Percentiles rank a stretch among this genome's conserved stretches.
Conservation (phyloP, 2,329 filamentous ascomycete species). For the Colletotrichum cuscutae region DNA sequence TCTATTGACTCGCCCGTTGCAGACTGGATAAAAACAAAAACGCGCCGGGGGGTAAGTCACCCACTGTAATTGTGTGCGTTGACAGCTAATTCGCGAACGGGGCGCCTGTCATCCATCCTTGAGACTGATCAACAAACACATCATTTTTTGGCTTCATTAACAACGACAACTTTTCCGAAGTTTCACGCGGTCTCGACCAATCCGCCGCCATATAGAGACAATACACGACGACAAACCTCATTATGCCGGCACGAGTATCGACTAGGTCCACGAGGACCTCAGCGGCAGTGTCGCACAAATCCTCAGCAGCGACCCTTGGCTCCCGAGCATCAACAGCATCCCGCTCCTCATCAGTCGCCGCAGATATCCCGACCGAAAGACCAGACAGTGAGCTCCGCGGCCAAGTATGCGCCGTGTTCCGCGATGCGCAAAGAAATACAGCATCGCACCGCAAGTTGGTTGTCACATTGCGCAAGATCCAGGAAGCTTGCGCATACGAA, state of each 20-base stretch:
- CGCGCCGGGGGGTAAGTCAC: conserved; percentile 26
- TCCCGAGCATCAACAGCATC: conserved; percentile 58
- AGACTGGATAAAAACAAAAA: conserved; percentile 35
- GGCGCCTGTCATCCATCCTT: not conserved
- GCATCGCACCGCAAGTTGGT: conserved; percentile 91
- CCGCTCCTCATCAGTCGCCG: conserved; percentile 54
- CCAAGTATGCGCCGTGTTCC: conserved; percentile 78
- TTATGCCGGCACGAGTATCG: conserved; percentile 63
- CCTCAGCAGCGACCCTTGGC: conserved; percentile 48
- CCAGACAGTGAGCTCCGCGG: conserved; percentile 76
- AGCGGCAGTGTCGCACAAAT: conserved; percentile 52
- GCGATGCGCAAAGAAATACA: conserved; percentile 87
- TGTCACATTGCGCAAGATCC: conserved; percentile 88
- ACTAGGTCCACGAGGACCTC: conserved; percentile 58
- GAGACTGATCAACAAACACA: conserved; percentile 25
- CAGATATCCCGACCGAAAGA: conserved; percentile 76
- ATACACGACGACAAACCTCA: not conserved
- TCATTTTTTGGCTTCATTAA: conserved; percentile 21
- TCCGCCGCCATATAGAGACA: not conserved
- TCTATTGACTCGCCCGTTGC: conserved; percentile 34
- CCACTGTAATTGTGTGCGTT: conserved; percentile 30
- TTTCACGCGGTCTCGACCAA: not conserved
- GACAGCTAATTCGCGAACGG: conserved; percentile 9
- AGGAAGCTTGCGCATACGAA: conserved; percentile 83
- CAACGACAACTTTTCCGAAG: not conserved